A percentile compares a stretch with the other conserved stretches of the same genome.
phyloP scores from a whole-genome alignment of 1,284 basidiomycete species.

The Cryptococcus wingfieldii region DNA sequence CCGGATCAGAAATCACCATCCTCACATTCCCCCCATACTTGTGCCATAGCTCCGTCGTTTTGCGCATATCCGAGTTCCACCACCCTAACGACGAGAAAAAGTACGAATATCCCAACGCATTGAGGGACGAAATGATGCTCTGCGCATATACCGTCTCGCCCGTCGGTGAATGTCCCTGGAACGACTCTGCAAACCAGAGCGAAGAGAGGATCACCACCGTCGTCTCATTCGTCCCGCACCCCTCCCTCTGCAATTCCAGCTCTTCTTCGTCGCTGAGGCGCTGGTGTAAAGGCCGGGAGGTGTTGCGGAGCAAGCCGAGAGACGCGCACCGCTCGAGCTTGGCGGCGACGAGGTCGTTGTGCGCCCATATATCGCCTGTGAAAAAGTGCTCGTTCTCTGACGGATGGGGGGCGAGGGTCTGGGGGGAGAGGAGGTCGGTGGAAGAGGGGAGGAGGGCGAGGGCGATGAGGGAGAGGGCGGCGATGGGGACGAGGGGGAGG shows the following conservation, averaged over 20 bases:
- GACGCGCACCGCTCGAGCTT: constrained; percentile 22
- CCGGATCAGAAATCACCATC: constrained; percentile 32
- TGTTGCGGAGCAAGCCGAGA: constrained; percentile 29
- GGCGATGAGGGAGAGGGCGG: not conserved
- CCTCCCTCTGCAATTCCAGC: constrained; percentile 12
- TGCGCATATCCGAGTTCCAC: constrained; percentile 32
- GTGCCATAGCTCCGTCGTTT: constrained; percentile 31
- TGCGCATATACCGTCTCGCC: constrained; percentile 39
- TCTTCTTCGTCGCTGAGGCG: constrained; percentile 18
- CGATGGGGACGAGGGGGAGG: not conserved
- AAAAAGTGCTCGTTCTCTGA: constrained; percentile 26
- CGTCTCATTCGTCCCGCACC: constrained; percentile 38
- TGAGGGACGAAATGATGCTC: constrained; percentile 36
- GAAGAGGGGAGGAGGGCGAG: not conserved
- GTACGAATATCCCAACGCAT: constrained; percentile 34
- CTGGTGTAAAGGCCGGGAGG: constrained; percentile 16
- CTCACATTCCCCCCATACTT: constrained; percentile 28
- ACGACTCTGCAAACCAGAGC: constrained; percentile 30
- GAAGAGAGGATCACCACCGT: constrained; percentile 36
- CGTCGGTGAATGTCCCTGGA: constrained; percentile 18
- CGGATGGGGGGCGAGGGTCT: not conserved
- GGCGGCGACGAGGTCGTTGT: constrained; percentile 25
- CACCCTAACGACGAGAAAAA: constrained; percentile 34
- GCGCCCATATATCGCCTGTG: constrained; percentile 27
- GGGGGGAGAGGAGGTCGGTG: not conserved